phyloP scores from a whole-genome alignment of 2,329 filamentous ascomycete genomes.

The Colletotrichum sp. region DNA sequence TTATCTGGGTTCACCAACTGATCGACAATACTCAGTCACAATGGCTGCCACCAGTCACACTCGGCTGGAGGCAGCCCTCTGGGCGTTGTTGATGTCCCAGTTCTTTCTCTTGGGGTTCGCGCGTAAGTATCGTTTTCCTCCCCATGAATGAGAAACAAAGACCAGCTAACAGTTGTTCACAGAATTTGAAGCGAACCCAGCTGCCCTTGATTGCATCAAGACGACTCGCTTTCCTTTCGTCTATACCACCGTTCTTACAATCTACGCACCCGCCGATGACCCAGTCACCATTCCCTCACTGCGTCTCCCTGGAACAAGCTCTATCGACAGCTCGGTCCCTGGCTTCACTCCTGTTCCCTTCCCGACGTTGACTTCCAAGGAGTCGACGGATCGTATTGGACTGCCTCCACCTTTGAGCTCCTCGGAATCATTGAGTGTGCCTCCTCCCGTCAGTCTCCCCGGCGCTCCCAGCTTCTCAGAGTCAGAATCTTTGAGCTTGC shows the following conservation, averaged over 20 bases:
- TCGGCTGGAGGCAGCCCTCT: neutral
- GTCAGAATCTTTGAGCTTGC: neutral
- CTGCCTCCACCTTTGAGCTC: neutral
- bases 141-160: fast-evolving
- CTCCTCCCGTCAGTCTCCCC: neutral
- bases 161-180: neutral
- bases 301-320: neutral
- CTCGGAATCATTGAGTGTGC: neutral
- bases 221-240: neutral
- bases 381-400: neutral
- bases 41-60: neutral
- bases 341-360: neutral
- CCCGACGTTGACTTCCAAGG: neutral
- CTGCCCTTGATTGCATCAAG: neutral
- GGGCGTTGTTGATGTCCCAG: neutral
- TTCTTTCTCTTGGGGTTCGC: neutral
- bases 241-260: neutral
- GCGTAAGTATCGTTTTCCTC: neutral
- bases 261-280: neutral
- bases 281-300: neutral
- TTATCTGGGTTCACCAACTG: neutral
- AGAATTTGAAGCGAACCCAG: neutral
- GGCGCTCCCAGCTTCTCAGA: neutral
- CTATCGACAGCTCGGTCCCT: neutral
- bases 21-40: neutral